These are phyloP conservation scores for Trichoderma sp. DNA, from an alignment of 2,329 filamentous ascomycete genomes.

Conservation along the genomic window DNA sequence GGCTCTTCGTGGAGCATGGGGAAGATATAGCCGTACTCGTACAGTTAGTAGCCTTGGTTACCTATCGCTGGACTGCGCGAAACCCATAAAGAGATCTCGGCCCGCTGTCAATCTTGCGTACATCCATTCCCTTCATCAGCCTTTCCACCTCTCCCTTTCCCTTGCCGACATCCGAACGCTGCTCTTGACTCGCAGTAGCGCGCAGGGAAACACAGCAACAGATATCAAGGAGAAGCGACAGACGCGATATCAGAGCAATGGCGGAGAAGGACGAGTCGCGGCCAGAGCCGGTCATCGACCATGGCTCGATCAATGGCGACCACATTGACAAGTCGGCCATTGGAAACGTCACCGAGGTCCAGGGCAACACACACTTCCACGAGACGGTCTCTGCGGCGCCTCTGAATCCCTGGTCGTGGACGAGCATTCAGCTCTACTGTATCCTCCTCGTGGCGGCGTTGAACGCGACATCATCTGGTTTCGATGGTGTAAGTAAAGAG, in stretches of 20 bases:
- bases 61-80: neutral
- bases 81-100: conserved; percentile 16
- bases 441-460: conserved; percentile 40
- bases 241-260: neutral
- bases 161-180: neutral
- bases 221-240: neutral
- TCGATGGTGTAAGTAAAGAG: conserved; percentile 36
- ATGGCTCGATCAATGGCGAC: conserved; percentile 24
- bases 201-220: neutral
- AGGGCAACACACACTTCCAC: conserved; percentile 33
- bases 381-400: conserved; percentile 33
- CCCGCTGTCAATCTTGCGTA: conserved; percentile 1
- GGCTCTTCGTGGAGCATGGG: conserved; percentile 8
- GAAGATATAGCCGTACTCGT: neutral
- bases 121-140: neutral
- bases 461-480: conserved; percentile 42
- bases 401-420: conserved; percentile 36
- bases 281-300: conserved; percentile 15
- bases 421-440: conserved; percentile 39
- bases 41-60: neutral
- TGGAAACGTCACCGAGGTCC: conserved; percentile 31
- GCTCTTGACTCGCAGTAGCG: neutral
- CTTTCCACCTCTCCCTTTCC: neutral
- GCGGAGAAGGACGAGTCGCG: conserved; percentile 15
- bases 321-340: conserved; percentile 25